Percentiles rank a stretch among this genome's conserved stretches.
Evolutionary conservation across 2,329 filamentous ascomycete species (phyloP).

Genomic region (Claviceps maximensis): DNA sequence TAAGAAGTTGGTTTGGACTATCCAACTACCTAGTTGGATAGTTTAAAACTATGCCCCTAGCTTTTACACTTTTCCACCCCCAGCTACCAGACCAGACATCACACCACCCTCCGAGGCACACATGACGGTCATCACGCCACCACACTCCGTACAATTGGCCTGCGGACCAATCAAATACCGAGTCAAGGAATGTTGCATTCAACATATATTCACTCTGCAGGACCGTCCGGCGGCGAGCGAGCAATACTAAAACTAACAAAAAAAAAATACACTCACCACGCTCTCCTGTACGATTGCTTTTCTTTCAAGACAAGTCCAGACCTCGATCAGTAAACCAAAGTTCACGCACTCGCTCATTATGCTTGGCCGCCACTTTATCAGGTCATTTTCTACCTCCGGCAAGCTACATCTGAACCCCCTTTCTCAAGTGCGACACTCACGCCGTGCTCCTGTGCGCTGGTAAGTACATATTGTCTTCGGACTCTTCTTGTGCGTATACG

Average conservation of each 20-base stretch:
- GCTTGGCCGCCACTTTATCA: conserved; percentile 3
- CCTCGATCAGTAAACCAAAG: not conserved
- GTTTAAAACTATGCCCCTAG: no score
- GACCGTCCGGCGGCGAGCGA: not conserved
- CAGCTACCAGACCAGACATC: not conserved
- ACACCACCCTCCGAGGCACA: not conserved
- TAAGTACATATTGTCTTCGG: conserved; percentile 11
- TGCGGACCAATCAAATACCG: not conserved
- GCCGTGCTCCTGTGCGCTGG: conserved; percentile 19
- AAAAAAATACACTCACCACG: no score
- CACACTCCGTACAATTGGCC: not conserved
- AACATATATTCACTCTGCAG: not conserved
- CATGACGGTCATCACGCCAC: not conserved
- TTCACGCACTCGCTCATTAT: not conserved
- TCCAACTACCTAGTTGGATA: no score
- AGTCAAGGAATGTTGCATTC: not conserved
- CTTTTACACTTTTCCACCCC: not conserved
- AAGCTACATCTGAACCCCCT: conserved; percentile 21
- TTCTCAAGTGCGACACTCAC: conserved; percentile 18
- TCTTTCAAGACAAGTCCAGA: not conserved
- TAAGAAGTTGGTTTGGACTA: no score
- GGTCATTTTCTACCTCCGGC: conserved; percentile 21
- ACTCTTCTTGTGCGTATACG: not conserved
- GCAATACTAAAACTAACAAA: not conserved
- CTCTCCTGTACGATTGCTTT: not conserved